These are phyloP conservation scores for Curvularia sp. DNA, from an alignment of 2,329 filamentous ascomycete species.

Conservation along the genomic window DNA sequence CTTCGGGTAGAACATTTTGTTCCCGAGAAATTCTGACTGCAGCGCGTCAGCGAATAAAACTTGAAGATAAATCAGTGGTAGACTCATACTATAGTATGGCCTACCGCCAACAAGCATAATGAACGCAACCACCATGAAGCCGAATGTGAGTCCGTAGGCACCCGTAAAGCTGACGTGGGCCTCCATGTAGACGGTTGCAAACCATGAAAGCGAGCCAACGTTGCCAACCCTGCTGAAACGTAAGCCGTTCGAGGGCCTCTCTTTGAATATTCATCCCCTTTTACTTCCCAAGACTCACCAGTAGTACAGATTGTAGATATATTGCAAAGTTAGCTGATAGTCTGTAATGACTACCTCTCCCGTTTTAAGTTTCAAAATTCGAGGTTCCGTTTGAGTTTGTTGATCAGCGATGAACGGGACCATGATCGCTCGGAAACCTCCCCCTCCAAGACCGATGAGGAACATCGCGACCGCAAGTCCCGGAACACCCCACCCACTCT, in stretches of 20 bases:
- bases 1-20: slow-evolving; percentile 13
- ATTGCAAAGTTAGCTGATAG: slow-evolving; percentile 36
- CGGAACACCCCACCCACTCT: slow-evolving; percentile 7
- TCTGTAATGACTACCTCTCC: slow-evolving; percentile 33
- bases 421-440: slow-evolving; percentile 37
- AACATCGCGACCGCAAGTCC: slow-evolving; percentile 40
- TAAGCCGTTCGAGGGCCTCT: not conserved
- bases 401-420: slow-evolving; percentile 33
- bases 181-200: slow-evolving; percentile 73
- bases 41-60: not conserved
- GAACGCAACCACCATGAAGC: slow-evolving; percentile 68
- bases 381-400: not conserved
- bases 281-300: slow-evolving; percentile 29
- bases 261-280: not conserved
- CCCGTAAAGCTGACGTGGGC: slow-evolving; percentile 71
- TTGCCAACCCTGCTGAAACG: slow-evolving; percentile 62
- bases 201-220: slow-evolving; percentile 64
- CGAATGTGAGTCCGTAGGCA: slow-evolving; percentile 66
- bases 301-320: slow-evolving; percentile 44
- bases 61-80: not conserved
- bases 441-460: slow-evolving; percentile 45
- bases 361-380: slow-evolving; percentile 28
- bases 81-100: slow-evolving; percentile 16
- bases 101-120: slow-evolving; percentile 55
- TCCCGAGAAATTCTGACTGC: not conserved